phyloP scores from a whole-genome alignment of 352 stramenopile genomes.

The Pythium rishiriense region DNA sequence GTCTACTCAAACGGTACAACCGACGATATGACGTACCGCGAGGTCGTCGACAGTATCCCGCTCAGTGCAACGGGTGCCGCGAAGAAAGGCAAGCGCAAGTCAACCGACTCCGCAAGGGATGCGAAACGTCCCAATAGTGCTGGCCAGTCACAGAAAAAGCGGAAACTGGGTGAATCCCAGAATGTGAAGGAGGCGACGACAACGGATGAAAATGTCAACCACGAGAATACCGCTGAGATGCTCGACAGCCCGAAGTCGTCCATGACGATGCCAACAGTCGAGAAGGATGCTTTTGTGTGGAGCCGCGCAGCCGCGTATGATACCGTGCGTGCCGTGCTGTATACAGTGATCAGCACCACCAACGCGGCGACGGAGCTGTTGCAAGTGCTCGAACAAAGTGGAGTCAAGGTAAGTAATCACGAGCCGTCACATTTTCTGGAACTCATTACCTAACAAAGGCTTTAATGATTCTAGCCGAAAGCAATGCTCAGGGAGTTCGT shows the following conservation, averaged over 20 bases:
- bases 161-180: constrained; percentile 1
- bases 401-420: constrained; percentile 39
- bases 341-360: constrained; percentile 48
- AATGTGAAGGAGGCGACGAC: background rate
- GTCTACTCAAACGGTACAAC: constrained; percentile 58
- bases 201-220: constrained; percentile 15
- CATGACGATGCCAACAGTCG: background rate
- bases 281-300: constrained; percentile 22
- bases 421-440: background rate
- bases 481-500: constrained; percentile 54
- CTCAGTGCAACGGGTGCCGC: constrained; percentile 16
- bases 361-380: constrained; percentile 23
- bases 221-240: constrained; percentile 11
- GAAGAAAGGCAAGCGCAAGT: constrained; percentile 52
- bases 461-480: constrained; percentile 37
- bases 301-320: constrained; percentile 39
- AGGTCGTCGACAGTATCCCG: constrained; percentile 65
- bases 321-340: constrained; percentile 61
- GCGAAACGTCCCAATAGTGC: background rate
- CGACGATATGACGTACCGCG: constrained; percentile 56
- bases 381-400: constrained; percentile 15
- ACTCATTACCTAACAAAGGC: too few species aligned
- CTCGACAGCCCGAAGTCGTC: background rate
- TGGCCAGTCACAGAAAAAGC: constrained; percentile 18
- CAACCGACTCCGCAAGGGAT: background rate